Conservation (phyloP, 2,329 filamentous ascomycete genomes). For the Nemania sp. region DNA sequence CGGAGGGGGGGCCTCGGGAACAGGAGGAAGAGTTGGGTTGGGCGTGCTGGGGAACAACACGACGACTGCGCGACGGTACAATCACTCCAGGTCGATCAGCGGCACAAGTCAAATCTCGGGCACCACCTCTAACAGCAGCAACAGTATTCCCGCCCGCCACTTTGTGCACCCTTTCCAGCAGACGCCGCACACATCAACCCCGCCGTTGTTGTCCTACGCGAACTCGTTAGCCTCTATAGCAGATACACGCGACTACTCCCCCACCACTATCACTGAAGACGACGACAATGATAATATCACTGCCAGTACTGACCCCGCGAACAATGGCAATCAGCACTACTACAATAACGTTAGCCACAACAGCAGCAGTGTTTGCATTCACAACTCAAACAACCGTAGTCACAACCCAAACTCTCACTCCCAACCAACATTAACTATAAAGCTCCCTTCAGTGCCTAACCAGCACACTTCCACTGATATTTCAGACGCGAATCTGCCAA, state of each 20-base stretch:
- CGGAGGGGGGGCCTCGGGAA: conserved; percentile 19
- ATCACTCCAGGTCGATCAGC: conserved; percentile 70
- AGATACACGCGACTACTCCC: conserved; percentile 64
- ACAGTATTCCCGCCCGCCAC: conserved; percentile 50
- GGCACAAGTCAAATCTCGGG: conserved; percentile 69
- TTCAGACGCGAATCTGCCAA: conserved; percentile 46
- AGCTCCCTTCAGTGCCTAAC: conserved; percentile 55
- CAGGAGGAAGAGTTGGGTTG: conserved; percentile 26
- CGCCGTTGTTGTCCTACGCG: conserved; percentile 69
- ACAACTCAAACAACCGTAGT: conserved; percentile 44
- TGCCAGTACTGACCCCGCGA: conserved; percentile 1
- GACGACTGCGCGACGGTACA: conserved; percentile 56
- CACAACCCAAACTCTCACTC: conserved; percentile 47
- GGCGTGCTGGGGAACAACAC: conserved; percentile 28
- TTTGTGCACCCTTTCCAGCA: conserved; percentile 76
- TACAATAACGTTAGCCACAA: conserved; percentile 15
- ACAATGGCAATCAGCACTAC: conserved; percentile 26
- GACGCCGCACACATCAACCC: conserved; percentile 70
- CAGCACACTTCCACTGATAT: conserved; percentile 57
- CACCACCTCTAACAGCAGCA: conserved; percentile 65
- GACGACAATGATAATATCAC: conserved; percentile 51
- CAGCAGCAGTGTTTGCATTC: conserved; percentile 42
- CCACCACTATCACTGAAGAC: conserved; percentile 67
- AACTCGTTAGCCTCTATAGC: conserved; percentile 66
- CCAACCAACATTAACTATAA: conserved; percentile 49